Conservation (phyloP, 148 eudicot species). For the Rhododendron williamsianum region DNA sequence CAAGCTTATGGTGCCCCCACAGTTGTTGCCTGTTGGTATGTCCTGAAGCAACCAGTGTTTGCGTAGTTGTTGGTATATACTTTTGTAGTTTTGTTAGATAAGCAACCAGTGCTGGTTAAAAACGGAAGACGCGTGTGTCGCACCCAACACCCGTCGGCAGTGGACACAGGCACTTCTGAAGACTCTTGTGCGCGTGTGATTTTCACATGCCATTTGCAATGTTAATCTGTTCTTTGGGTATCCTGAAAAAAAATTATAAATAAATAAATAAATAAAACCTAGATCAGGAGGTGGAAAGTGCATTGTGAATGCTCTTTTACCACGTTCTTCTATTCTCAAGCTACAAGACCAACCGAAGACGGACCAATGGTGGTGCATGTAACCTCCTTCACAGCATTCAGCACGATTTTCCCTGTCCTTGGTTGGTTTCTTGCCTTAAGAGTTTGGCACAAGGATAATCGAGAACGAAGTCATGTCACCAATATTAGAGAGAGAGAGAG, state of each 20-base stretch:
- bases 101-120: not conserved
- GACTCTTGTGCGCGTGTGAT: not conserved
- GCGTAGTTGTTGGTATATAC: too few relatives aligned
- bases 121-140: not conserved
- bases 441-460: not conserved
- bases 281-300: not conserved
- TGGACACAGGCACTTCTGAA: not conserved
- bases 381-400: not conserved
- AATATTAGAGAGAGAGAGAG: not conserved
- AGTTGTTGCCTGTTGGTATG: not conserved
- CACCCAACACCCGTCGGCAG: not conserved
- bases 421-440: not conserved
- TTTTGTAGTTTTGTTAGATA: not conserved
- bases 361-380: not conserved
- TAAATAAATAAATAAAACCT: not conserved
- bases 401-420: not conserved
- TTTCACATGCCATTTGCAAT: not conserved
- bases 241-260: not conserved
- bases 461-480: not conserved
- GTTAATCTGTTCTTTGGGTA: not conserved
- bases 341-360: not conserved
- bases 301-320: not conserved
- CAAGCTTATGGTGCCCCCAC: not conserved
- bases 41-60: not conserved
- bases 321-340: not conserved